Evolutionary conservation across 352 stramenopile genomes (phyloP), one percentile per base, ranked within the genome.

Genomic region (Pythium dissotocum): DNA sequence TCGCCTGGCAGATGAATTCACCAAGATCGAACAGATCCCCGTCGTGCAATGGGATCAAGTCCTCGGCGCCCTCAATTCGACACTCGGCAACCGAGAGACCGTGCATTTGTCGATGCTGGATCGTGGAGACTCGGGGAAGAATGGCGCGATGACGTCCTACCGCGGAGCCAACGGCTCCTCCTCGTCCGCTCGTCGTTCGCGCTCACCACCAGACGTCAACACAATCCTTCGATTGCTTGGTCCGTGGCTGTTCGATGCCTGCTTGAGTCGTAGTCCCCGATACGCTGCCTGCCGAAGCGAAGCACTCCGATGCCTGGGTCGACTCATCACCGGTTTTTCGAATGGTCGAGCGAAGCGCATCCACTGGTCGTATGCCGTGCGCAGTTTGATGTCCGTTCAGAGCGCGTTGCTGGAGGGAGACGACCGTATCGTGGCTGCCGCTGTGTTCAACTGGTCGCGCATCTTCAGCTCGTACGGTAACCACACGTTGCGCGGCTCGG

Each of bases 231-330:
- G 88, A 8, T 54, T 96, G 57, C 73, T 96, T 16, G 88, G 88
- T 4, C 87, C 88, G 13, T 96, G 88, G 88, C 65, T 96, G 0
- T 96, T 96, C 70, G 88, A 96, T 48, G 88, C 88, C 6, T 94
- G 82, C 44, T 70, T 96, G 49, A 92, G 78, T 14, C 86, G 88
- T 12, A 89, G 87, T 26, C 69, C 72, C 8, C 83, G 83, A 14
- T 96, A 91, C 68, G 82, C 83, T 4, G 74, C 85, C 13, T 87
- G 86, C 44, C 77, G 86, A 63, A 89, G 83, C 42, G 88, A 96
- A 65, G 85, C 88, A 13, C 56, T 96, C 6, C 78, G 83, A 5
- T 96, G 86, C 52, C 75, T 96, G 0, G 88, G 88, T 33, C 90
- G 88, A 30, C 71, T 96, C 1, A 40, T 94, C 36, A 93, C 83